These are phyloP conservation scores for Pythium phragmiticola DNA, from an alignment of 352 stramenopile species.

Conservation along the genomic window DNA sequence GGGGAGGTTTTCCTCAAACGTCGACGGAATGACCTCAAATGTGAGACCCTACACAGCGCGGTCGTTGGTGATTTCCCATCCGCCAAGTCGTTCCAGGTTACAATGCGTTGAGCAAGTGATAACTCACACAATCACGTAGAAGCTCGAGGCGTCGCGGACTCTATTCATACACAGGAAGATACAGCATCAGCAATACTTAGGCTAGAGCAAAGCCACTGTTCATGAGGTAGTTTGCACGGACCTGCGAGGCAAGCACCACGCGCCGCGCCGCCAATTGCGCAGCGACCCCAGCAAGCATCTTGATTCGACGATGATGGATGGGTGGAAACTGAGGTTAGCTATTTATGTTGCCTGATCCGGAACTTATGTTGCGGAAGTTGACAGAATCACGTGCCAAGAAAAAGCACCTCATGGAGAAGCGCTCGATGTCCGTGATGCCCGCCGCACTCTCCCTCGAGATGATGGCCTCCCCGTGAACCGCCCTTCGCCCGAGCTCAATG, in stretches of 20 bases:
- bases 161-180: slow-evolving; percentile 24
- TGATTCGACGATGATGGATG: neutral
- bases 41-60: slow-evolving; percentile 46
- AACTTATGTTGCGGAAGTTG: slow-evolving; percentile 8
- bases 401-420: neutral
- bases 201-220: neutral
- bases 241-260: slow-evolving; percentile 75
- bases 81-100: neutral
- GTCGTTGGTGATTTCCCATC: neutral
- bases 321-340: neutral
- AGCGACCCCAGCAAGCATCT: slow-evolving; percentile 52
- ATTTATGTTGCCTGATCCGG: neutral
- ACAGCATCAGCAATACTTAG: neutral
- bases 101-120: no score
- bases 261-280: slow-evolving; percentile 46
- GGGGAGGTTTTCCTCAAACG: slow-evolving; percentile 79
- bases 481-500: no score
- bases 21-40: slow-evolving; percentile 80
- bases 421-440: neutral
- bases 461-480: no score
- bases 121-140: slow-evolving; percentile 65
- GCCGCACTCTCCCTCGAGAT: neutral
- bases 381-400: neutral
- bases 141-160: slow-evolving; percentile 75
- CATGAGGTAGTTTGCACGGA: slow-evolving; percentile 1